A percentile compares a stretch with the other conserved stretches of the same genome.
Evolutionary conservation across 257 asterid species (phyloP).

Genomic region (Apocynum venetum): DNA sequence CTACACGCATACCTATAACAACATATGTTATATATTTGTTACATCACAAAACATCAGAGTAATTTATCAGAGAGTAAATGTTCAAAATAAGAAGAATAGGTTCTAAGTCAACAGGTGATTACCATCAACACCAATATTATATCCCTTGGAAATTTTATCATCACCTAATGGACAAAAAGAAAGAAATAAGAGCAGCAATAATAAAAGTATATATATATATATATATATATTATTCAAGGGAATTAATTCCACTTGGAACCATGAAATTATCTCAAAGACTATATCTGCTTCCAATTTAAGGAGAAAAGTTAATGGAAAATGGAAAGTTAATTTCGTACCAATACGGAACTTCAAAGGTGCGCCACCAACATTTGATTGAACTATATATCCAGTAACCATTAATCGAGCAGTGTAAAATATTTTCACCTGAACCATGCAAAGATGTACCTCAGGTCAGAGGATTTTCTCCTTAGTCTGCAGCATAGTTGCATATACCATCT

Average conservation of each 20-base stretch:
- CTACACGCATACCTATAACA: slow-evolving; percentile 51
- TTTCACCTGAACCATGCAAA: slow-evolving; percentile 44
- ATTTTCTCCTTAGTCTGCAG: background rate
- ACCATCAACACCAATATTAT: slow-evolving; percentile 70
- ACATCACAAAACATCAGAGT: slow-evolving; percentile 20
- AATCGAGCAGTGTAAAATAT: slow-evolving; percentile 43
- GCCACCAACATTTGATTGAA: slow-evolving; percentile 39
- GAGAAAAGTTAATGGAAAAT: background rate
- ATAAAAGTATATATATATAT: no score
- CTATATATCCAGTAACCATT: slow-evolving; percentile 37
- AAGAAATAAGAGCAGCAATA: background rate
- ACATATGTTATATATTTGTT: background rate
- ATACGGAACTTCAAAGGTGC: slow-evolving; percentile 34
- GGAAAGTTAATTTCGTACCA: slow-evolving; percentile 29
- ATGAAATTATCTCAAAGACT: no score
- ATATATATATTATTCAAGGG: no score
- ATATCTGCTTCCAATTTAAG: background rate
- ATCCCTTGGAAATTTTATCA: slow-evolving; percentile 38
- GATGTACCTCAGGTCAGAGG: background rate
- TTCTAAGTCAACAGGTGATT: background rate
- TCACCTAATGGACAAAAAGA: slow-evolving; percentile 39
- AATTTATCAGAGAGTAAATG: background rate
- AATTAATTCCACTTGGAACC: no score
- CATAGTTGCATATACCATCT: background rate
- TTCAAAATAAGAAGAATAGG: no score